Conservation (phyloP, 2,329 filamentous ascomycete genomes). For the Verticillium klebahnii region DNA sequence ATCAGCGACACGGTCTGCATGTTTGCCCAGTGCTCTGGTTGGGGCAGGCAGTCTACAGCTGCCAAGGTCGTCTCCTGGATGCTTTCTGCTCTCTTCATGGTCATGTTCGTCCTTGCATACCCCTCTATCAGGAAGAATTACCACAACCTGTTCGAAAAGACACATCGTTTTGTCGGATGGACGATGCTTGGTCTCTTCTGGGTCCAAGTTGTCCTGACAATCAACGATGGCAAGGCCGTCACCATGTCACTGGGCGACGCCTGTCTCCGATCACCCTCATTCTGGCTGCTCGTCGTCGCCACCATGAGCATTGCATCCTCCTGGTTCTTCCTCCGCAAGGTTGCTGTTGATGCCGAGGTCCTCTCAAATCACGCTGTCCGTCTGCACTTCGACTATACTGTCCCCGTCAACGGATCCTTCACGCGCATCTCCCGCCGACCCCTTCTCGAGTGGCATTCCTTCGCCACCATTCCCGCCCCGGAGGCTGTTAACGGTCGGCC, state of each 20-base stretch:
- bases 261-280: slow-evolving; percentile 32
- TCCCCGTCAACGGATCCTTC: slow-evolving; percentile 51
- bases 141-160: slow-evolving; percentile 67
- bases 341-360: slow-evolving; percentile 58
- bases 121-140: slow-evolving; percentile 56
- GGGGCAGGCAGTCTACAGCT: slow-evolving; percentile 32
- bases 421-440: slow-evolving; percentile 59
- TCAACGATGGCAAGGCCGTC: slow-evolving; percentile 35
- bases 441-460: slow-evolving; percentile 69
- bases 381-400: slow-evolving; percentile 63
- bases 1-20: slow-evolving; percentile 7
- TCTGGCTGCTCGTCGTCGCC: slow-evolving; percentile 66
- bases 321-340: slow-evolving; percentile 67
- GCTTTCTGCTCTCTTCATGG: slow-evolving; percentile 51
- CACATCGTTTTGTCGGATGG: slow-evolving; percentile 74
- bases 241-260: slow-evolving; percentile 27
- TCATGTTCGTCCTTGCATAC: slow-evolving; percentile 59
- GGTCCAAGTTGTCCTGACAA: slow-evolving; percentile 52
- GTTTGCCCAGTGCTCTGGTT: slow-evolving; percentile 10
- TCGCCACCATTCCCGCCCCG: slow-evolving; percentile 66
- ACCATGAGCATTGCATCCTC: slow-evolving; percentile 65
- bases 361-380: slow-evolving; percentile 70
- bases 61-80: slow-evolving; percentile 49
- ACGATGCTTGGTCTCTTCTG: slow-evolving; percentile 58
- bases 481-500: slow-evolving; percentile 27